Conservation (phyloP, 2,329 filamentous ascomycete species). For the Coleophoma cylindrospora region DNA sequence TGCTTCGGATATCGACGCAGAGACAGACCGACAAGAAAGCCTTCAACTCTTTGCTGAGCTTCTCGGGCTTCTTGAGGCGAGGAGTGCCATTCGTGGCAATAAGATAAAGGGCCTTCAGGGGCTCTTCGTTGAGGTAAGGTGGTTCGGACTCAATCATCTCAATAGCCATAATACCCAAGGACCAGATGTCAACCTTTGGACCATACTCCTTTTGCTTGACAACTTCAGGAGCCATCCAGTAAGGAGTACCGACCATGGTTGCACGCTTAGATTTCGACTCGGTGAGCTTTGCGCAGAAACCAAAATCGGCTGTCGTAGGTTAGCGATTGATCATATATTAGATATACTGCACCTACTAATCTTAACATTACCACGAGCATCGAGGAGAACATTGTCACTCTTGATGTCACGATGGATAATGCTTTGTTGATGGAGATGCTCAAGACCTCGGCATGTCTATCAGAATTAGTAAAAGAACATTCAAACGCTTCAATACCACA, state of each 20-base stretch:
- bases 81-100: slow-evolving; percentile 98
- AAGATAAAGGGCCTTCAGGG: slow-evolving; percentile 91
- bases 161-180: slow-evolving; percentile 97
- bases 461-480: neutral
- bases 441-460: slow-evolving; percentile 90
- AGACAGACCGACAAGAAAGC: slow-evolving; percentile 94
- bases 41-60: slow-evolving; percentile 96
- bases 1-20: slow-evolving; percentile 92
- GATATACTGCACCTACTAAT: slow-evolving; percentile 64
- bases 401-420: slow-evolving; percentile 99
- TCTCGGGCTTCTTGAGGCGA: slow-evolving; percentile 95
- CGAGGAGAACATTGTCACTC: slow-evolving; percentile 95
- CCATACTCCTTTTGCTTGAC: slow-evolving; percentile 99
- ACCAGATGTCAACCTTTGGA: slow-evolving; percentile 98
- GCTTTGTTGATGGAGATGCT: slow-evolving; percentile 90
- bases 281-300: slow-evolving; percentile 97
- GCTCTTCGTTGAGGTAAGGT: slow-evolving; percentile 96
- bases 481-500: slow-evolving; percentile 24
- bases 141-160: slow-evolving; percentile 99
- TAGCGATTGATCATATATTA: slow-evolving; percentile 20
- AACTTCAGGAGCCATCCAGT: slow-evolving; percentile 99
- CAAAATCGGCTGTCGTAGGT: slow-evolving; percentile 78
- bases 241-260: slow-evolving; percentile 98
- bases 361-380: slow-evolving; percentile 93
- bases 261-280: slow-evolving; percentile 95